A percentile compares a stretch with the other conserved stretches of the same genome.
These are phyloP conservation scores for Ceratobasidium sp. DNA, from an alignment of 1,284 basidiomycete species.

Conservation along the genomic window DNA sequence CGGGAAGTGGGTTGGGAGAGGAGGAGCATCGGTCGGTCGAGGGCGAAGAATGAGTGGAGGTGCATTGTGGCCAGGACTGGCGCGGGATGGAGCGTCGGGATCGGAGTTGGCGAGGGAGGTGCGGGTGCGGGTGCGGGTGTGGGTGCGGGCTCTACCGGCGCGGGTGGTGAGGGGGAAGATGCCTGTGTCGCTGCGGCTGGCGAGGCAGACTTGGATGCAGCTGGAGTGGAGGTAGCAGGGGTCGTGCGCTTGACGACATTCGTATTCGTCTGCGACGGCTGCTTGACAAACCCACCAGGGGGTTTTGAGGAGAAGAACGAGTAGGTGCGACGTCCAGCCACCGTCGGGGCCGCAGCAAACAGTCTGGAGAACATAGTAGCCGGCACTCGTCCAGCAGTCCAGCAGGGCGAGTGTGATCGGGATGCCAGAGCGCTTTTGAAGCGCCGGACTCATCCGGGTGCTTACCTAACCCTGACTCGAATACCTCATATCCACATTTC, in stretches of 20 bases:
- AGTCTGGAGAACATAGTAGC: slow-evolving; percentile 37
- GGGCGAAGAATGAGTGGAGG: slow-evolving; percentile 48
- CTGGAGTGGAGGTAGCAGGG: slow-evolving; percentile 5
- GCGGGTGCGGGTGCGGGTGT: slow-evolving; percentile 16
- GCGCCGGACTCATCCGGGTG: slow-evolving; percentile 25
- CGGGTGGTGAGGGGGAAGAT: not conserved
- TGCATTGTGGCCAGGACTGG: slow-evolving; percentile 47
- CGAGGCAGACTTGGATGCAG: not conserved
- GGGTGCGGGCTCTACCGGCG: slow-evolving; percentile 26
- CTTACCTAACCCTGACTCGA: slow-evolving; percentile 29
- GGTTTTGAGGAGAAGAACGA: slow-evolving; percentile 35
- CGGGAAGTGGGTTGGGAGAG: slow-evolving; percentile 45
- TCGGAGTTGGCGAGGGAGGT: slow-evolving; percentile 37
- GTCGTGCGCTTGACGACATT: slow-evolving; percentile 28
- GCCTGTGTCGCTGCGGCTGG: slow-evolving; percentile 19
- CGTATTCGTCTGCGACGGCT: slow-evolving; percentile 13
- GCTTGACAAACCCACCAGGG: slow-evolving; percentile 18
- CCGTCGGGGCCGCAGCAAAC: slow-evolving; percentile 15
- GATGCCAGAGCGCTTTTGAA: slow-evolving; percentile 3
- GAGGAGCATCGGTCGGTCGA: slow-evolving; percentile 48
- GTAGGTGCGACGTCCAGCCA: slow-evolving; percentile 22
- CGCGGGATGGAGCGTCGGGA: slow-evolving; percentile 46
- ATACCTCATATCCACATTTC: not conserved
- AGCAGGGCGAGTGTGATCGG: not conserved
- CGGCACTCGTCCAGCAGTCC: not conserved